Base-by-base conservation (phyloP, 106 monocot genomes). In the Platanthera zijinensis region DNA sequence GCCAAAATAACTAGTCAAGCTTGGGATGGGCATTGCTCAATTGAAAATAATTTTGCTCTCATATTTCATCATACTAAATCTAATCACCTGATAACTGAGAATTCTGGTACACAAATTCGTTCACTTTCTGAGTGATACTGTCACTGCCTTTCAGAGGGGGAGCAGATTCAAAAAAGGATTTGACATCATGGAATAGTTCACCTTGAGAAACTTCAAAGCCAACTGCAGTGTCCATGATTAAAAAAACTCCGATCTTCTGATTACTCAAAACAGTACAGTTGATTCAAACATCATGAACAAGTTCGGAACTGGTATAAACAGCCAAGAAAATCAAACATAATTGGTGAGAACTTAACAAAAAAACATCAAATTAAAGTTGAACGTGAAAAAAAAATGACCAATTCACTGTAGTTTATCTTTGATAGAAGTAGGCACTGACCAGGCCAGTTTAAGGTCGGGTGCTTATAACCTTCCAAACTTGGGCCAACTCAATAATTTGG, bases 141-240 rank as follows among this genome's bases (percentile, higher is more conserved):
- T 84, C 78, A 9, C 75, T 73, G 53, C 87, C 76, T 64, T 68
- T 81, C 25, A 95, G 81, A 62, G 87, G 84, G 15, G 95, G 95
- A 30, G 91, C 95, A 9, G 85, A 79, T n/a, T 83, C 79, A 70
- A 89, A 95, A 79, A 95, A 94, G 10, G 91, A 75, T 17, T 82
- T 71, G 22, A 89, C 81, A 57, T 81, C 80, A 50, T 3, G 19
- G 51, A 12, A 72, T 72, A 51, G 18, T 21, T 72, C 72, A 72
- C 1, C 22, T 51, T 72, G 72, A 72, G 51, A 46, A 72, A 19
- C 21, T 51, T 15, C 51, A 51, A 51, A 72, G 51, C 51, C 10
- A 48, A 5, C 11, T 46, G 17, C 9, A 28, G 70, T n/a, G 18
- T 72, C 72, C 72, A 72, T 70, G 70, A 70, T n/a, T n/a, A 17